Evolutionary conservation across 1,284 basidiomycete species (phyloP).

Genomic region (Ustilago tritici): DNA sequence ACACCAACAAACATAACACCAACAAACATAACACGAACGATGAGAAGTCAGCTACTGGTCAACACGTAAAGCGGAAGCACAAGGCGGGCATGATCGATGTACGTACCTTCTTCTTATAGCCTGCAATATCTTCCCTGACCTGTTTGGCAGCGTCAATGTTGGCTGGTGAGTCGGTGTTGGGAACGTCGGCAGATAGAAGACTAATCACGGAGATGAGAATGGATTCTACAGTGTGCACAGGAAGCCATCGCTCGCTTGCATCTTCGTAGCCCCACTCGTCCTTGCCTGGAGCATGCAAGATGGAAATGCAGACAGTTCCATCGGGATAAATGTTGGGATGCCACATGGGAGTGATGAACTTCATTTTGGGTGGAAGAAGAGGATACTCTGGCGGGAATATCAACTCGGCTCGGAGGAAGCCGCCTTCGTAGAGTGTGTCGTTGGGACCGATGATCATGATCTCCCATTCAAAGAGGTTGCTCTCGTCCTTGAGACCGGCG

Average conservation of each 20-base stretch:
- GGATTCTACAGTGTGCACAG: conserved; percentile 95
- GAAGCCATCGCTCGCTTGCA: conserved; percentile 96
- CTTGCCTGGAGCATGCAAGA: conserved; percentile 95
- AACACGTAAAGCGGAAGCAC: neutral
- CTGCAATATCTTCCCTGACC: conserved; percentile 65
- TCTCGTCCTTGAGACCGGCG: conserved; percentile 69
- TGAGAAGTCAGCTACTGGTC: neutral
- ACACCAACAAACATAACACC: neutral
- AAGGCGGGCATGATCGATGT: neutral
- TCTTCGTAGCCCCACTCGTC: conserved; percentile 99
- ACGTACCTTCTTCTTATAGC: conserved; percentile 66
- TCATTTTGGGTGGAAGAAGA: conserved; percentile 92
- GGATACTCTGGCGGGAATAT: conserved; percentile 76
- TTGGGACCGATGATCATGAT: conserved; percentile 70
- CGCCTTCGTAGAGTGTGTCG: conserved; percentile 69
- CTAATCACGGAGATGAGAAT: conserved; percentile 97
- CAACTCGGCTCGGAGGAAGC: conserved; percentile 67
- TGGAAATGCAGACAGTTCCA: conserved; percentile 93
- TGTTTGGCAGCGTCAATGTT: conserved; percentile 85
- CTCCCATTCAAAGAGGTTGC: conserved; percentile 69
- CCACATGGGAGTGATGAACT: conserved; percentile 96
- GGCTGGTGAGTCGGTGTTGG: conserved; percentile 93
- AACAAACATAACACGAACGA: neutral
- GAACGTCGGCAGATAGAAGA: conserved; percentile 88
- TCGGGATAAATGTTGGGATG: conserved; percentile 93